Conservation (phyloP, 2,329 filamentous ascomycete genomes). For the Diplodia scrobiculata region DNA sequence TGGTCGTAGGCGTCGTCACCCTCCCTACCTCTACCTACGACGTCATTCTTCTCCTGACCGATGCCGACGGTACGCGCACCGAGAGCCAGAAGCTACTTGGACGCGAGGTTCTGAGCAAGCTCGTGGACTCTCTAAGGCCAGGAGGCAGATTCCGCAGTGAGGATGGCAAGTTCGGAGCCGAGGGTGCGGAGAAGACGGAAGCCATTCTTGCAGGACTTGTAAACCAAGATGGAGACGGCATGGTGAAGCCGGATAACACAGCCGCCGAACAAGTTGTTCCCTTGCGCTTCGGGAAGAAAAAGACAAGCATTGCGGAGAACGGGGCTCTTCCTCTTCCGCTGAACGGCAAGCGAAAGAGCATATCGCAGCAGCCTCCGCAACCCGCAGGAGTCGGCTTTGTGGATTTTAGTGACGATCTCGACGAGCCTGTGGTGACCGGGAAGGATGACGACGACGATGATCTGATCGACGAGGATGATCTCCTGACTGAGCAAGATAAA, state of each 20-base stretch:
- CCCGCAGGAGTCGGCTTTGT: slow-evolving; percentile 68
- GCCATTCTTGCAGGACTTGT: slow-evolving; percentile 81
- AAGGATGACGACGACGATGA: slow-evolving; percentile 63
- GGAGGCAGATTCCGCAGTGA: slow-evolving; percentile 70
- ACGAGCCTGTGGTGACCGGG: slow-evolving; percentile 54
- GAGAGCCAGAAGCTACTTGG: slow-evolving; percentile 68
- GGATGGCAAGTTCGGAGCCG: slow-evolving; percentile 60
- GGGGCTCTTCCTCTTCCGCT: slow-evolving; percentile 34
- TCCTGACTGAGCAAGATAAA: slow-evolving; percentile 84
- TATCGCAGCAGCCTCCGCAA: slow-evolving; percentile 42
- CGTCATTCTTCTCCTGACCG: slow-evolving; percentile 78
- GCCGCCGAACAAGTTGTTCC: slow-evolving; percentile 60
- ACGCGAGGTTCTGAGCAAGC: slow-evolving; percentile 66
- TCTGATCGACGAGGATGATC: slow-evolving; percentile 84
- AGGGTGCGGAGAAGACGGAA: slow-evolving; percentile 65
- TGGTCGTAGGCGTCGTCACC: slow-evolving; percentile 76
- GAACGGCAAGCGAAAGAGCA: slow-evolving; percentile 49
- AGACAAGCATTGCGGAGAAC: slow-evolving; percentile 48
- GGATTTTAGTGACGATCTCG: slow-evolving; percentile 66
- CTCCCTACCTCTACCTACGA: slow-evolving; percentile 80
- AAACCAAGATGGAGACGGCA: slow-evolving; percentile 60
- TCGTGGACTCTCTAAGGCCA: slow-evolving; percentile 71
- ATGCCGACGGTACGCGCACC: slow-evolving; percentile 66
- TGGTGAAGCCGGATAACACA: slow-evolving; percentile 71
- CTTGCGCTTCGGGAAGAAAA: slow-evolving; percentile 67